Base-by-base conservation (phyloP, 78 protist species). In the Paratrimastix pyriformis region DNA sequence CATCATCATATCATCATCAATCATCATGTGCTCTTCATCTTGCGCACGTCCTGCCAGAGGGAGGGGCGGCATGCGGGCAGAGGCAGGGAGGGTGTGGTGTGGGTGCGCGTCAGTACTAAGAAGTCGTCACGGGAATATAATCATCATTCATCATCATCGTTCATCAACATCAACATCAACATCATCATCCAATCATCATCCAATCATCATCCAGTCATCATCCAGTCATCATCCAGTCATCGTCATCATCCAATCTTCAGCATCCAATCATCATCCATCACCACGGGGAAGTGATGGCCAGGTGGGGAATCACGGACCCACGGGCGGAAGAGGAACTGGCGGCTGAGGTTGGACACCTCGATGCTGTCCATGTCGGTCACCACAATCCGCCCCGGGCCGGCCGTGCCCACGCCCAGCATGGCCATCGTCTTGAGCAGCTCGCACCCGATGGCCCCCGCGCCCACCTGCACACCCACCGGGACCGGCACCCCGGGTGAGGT, bases 301-400 rank as follows among this genome's bases (percentile, higher is more conserved):
- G 48, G 24, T 4, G 48, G 4, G 48, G 24, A 13, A 59, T 76
- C 71, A 37, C 89, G 79, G 81, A 88, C 95, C 42, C 52, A 38
- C 24, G 84, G 54, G 60, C 98, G 84, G 90, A 94, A 96, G 54
- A 96, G 86, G 84, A 96, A 94, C 83, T 96, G 99, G 30, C 99
- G 76, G 48, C 79, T 88, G 58, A 96, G 87, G 80, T 96, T 96
- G 64, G 90, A 80, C 76, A 72, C 69, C 71, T 92, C 98, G 60
- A 96, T 96, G 30, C 81, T 52, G 81, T 96, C 99, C 93, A 88
- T 89, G 84, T 96, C 99, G 26, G 99, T 96, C 15, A 96, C 91
- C 29, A 26, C 37, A 40, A 87, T 9, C 29, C 59, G 65, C 3
- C 50, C 74, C 9, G n/a, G 15, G 3, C 26, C 62, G 21, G 40